phyloP scores from a whole-genome alignment of 306 rosid species.

The Crotalaria pallida region DNA sequence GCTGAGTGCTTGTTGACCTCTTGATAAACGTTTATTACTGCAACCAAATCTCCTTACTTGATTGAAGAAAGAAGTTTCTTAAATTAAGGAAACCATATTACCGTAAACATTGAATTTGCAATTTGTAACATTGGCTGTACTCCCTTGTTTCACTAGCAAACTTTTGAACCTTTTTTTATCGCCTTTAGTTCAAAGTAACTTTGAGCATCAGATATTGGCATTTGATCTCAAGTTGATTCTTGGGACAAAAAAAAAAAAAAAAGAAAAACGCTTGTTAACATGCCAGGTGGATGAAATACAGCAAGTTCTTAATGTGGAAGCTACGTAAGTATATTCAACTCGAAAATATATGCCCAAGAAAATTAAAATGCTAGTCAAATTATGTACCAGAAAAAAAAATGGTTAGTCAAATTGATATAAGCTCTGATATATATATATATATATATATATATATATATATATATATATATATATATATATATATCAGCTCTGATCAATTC shows the following conservation, averaged over 20 bases:
- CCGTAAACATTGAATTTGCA: too few species aligned
- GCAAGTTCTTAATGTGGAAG: not conserved
- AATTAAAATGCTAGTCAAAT: not conserved
- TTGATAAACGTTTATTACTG: not conserved
- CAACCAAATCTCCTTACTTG: not conserved
- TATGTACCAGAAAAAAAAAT: not conserved
- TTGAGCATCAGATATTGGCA: not conserved
- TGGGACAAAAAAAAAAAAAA: too few species aligned
- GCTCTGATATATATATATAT: not conserved
- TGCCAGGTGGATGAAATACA: slow-evolving; percentile 29
- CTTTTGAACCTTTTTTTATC: not conserved
- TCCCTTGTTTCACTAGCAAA: not conserved
- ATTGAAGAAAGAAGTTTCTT: not conserved
- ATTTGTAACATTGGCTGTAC: too few species aligned
- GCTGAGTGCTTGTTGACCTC: too few species aligned
- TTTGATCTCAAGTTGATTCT: not conserved
- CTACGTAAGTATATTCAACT: too few species aligned
- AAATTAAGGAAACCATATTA: not conserved
- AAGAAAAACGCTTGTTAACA: slow-evolving; percentile 3
- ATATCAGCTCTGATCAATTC: too few species aligned
- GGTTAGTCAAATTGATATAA: not conserved
- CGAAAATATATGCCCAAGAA: not conserved
- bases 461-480: too few species aligned
- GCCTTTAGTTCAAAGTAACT: not conserved
- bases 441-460: too few species aligned